These are phyloP conservation scores for Wickerhamomyces silvicola DNA, from an alignment of 805 yeast genomes.

Conservation along the genomic window DNA sequence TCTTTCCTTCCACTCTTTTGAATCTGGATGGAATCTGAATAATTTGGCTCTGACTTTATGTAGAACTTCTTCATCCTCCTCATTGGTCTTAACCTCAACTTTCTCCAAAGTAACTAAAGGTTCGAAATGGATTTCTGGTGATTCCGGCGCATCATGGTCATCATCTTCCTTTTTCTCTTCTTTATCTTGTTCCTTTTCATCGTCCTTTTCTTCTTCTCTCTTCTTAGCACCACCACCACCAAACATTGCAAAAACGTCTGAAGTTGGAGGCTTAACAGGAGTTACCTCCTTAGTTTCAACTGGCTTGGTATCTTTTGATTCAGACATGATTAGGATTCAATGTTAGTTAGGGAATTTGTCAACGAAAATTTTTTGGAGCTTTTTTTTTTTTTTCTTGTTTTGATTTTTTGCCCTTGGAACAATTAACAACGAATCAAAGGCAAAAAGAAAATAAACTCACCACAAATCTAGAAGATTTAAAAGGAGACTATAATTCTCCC, in stretches of 20 bases:
- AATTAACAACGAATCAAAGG: no score
- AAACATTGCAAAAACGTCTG: slow-evolving; percentile 90
- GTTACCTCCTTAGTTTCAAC: slow-evolving; percentile 10
- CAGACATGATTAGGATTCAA: no score
- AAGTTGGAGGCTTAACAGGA: slow-evolving; percentile 57
- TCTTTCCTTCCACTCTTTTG: slow-evolving; percentile 98
- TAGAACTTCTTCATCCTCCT: slow-evolving; percentile 79
- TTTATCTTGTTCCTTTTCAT: slow-evolving; percentile 22
- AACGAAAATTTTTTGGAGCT: not conserved
- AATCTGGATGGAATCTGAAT: slow-evolving; percentile 79
- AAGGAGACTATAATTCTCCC: no score
- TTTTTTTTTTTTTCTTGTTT: no score
- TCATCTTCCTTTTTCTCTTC: slow-evolving; percentile 31
- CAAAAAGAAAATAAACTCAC: no score
- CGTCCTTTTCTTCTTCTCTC: slow-evolving; percentile 28
- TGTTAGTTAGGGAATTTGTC: no score
- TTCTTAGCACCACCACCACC: slow-evolving; percentile 81
- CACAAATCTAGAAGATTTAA: no score
- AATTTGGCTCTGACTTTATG: slow-evolving; percentile 91
- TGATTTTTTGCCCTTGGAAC: no score
- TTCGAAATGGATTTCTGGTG: slow-evolving; percentile 77
- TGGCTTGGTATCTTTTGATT: slow-evolving; percentile 20
- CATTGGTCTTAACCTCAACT: slow-evolving; percentile 94
- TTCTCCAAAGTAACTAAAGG: slow-evolving; percentile 92
- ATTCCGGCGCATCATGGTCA: slow-evolving; percentile 32